These are phyloP conservation scores for Talaromyces nanjingensis DNA, from an alignment of 495 filamentous ascomycete genomes.

Conservation along the genomic window DNA sequence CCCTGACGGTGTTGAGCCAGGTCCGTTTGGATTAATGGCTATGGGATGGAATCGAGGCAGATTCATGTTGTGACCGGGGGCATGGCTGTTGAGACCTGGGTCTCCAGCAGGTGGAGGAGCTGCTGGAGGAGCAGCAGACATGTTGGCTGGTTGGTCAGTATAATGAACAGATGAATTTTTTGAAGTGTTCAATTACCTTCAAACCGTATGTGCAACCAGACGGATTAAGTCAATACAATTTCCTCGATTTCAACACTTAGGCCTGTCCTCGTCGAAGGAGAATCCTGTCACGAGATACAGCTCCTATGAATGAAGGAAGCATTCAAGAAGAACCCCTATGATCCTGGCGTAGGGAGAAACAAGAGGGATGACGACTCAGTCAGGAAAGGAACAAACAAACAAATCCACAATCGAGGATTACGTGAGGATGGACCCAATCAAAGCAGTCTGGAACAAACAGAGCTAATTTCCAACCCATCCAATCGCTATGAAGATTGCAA, in stretches of 20 bases:
- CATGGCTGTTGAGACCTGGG: constrained; percentile 26
- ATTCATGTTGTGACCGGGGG: constrained; percentile 26
- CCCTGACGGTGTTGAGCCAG: constrained; percentile 23
- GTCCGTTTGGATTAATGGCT: constrained; percentile 40
- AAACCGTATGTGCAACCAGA: background rate
- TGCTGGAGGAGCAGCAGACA: constrained; percentile 34
- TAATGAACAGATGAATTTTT: background rate
- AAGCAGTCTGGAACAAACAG: background rate
- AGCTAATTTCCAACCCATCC: background rate
- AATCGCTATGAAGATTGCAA: background rate
- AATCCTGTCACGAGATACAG: background rate
- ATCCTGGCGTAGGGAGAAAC: background rate
- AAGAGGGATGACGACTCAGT: background rate
- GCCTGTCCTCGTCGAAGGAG: background rate
- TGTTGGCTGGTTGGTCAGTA: constrained; percentile 11
- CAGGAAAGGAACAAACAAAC: background rate
- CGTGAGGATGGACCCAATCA: background rate
- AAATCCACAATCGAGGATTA: background rate
- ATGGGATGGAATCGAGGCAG: constrained; percentile 40
- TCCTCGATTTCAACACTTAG: background rate
- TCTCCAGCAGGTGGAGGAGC: constrained; percentile 31
- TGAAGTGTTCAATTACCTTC: background rate
- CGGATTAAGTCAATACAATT: background rate
- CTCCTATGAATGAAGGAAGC: background rate
- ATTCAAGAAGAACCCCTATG: background rate